These are phyloP conservation scores for Akanthomyces uredinophilus DNA, from an alignment of 2,329 filamentous ascomycete species.

Conservation along the genomic window DNA sequence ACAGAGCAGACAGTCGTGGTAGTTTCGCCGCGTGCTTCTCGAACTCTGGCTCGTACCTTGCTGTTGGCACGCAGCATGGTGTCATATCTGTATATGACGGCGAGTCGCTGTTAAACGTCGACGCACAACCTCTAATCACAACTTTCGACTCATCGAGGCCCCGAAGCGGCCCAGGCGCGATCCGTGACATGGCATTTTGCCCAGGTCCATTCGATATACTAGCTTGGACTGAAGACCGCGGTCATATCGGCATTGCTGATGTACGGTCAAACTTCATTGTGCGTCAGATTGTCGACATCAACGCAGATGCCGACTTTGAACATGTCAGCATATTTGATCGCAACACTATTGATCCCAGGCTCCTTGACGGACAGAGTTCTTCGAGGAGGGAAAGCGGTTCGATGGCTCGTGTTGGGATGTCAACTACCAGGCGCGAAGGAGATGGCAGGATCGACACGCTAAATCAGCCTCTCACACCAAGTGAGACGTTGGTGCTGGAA, in stretches of 20 bases:
- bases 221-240: constrained; percentile 89
- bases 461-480: constrained; percentile 46
- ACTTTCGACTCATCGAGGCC: constrained; percentile 75
- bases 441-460: constrained; percentile 37
- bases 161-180: constrained; percentile 65
- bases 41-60: constrained; percentile 63
- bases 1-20: constrained; percentile 53
- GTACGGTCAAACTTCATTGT: constrained; percentile 60
- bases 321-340: constrained; percentile 53
- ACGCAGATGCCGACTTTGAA: constrained; percentile 52
- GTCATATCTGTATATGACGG: constrained; percentile 71
- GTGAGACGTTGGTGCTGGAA: constrained; percentile 53
- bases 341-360: constrained; percentile 47
- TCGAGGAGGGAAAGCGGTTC: constrained; percentile 26
- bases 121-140: constrained; percentile 60
- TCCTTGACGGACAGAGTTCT: constrained; percentile 43
- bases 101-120: constrained; percentile 37
- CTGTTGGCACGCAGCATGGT: constrained; percentile 75
- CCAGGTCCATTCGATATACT: constrained; percentile 86
- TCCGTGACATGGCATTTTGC: constrained; percentile 88
- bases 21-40: constrained; percentile 80
- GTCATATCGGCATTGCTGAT: constrained; percentile 69
- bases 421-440: constrained; percentile 13
- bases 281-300: constrained; percentile 64
- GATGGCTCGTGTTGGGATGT: neutral